Evolutionary conservation across 306 rosid genomes (phyloP), one percentile per base, ranked within the genome.

Genomic region (Cicer yamashitae): DNA sequence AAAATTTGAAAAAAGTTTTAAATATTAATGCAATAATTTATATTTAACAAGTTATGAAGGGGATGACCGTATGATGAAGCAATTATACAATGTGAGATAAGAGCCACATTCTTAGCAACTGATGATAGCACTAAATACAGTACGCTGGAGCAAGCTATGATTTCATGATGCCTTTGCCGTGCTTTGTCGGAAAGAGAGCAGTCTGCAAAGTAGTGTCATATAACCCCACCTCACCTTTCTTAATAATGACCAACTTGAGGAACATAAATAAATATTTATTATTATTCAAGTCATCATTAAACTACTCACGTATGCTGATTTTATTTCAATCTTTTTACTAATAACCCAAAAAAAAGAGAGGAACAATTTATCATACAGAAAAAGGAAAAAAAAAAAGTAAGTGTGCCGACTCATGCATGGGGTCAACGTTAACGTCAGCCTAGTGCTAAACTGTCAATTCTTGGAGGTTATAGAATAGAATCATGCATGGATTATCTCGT

Each of bases 391-490:
- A 20, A 10, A 52, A 50, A 50, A n/a, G 45, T 56, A 51, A 52
- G 37, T 71, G 40, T 17, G 41, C 15, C 37, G 37, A 30, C 53
- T n/a, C 54, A 30, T 30, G 37, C 37, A 30, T 70, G 17, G 77
- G 77, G 82, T 81, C 84, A 84, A 81, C 78, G 82, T 81, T 82
- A 84, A 81, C 78, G 71, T 84, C 71, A 77, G 6, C 10, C 41
- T 40, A 10, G 30, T 51, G 80, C 58, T 73, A 46, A 80, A 84
- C 68, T 81, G 83, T 84, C 82, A 84, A 77, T 45, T 84, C 61
- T 45, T 40, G 13, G 60, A 76, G 46, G 60, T 71, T 71, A 25
- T 25, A 59, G 69, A 83, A 67, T 51, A 4, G 7, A 43, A 75
- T 30, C 22, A 38, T 12, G 68, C 14, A 67, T 73, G 77, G 48